phyloP scores from a whole-genome alignment of 257 asterid species.

The Solanum tacnaense region DNA sequence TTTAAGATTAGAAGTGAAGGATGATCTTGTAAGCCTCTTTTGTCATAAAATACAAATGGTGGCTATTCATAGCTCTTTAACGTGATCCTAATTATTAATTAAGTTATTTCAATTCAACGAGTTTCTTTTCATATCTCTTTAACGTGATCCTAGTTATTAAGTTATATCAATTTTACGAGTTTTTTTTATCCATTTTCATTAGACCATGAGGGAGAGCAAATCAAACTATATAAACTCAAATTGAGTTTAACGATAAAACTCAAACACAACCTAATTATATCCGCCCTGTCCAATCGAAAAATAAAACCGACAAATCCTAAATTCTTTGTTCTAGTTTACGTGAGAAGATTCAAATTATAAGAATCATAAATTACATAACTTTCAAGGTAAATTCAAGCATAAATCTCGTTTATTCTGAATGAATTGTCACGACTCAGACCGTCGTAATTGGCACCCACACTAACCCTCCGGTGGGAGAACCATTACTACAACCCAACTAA shows the following conservation, averaged over 20 bases:
- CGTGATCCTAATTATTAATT: neutral
- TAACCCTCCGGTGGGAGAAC: no score
- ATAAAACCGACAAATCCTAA: no score
- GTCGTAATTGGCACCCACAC: no score
- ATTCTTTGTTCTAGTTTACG: no score
- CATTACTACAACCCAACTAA: no score
- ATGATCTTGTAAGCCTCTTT: neutral
- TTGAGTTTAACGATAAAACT: neutral
- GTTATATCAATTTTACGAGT: neutral
- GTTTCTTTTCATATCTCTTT: neutral
- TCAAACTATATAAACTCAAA: no score
- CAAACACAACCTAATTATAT: neutral
- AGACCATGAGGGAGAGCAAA: neutral
- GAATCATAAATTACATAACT: neutral
- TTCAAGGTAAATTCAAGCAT: no score
- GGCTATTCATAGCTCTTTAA: neutral
- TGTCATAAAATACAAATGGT: neutral
- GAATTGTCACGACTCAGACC: no score
- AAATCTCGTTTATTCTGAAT: no score
- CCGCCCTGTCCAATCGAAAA: accelerated
- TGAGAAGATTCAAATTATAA: neutral
- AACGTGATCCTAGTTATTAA: neutral
- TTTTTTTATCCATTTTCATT: no score
- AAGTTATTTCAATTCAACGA: neutral
- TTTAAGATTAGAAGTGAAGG: neutral